These are phyloP conservation scores for Daphne laureola DNA, from an alignment of 441 rosid genomes.

Conservation along the genomic window DNA sequence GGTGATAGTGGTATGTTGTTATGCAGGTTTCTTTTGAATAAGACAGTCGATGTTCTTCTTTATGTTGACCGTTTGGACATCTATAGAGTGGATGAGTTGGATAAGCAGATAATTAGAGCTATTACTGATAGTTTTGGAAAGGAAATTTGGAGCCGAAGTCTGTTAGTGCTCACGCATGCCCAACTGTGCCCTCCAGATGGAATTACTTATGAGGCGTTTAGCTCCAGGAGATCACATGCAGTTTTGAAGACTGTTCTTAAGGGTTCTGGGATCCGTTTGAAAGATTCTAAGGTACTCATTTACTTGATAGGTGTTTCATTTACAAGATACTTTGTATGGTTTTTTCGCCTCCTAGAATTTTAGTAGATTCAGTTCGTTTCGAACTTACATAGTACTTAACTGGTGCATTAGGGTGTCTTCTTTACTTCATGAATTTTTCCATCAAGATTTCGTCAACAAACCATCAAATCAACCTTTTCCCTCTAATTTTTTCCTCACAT, in stretches of 20 bases:
- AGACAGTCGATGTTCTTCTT: constrained; percentile 74
- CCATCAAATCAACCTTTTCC: too few relatives aligned
- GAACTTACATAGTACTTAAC: too few relatives aligned
- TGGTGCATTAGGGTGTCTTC: too few relatives aligned
- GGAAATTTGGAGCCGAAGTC: constrained; percentile 71
- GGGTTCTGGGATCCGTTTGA: constrained; percentile 56
- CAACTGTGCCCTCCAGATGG: constrained; percentile 87
- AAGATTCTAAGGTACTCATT: constrained; percentile 46
- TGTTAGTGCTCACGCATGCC: constrained; percentile 88
- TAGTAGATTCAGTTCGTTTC: too few relatives aligned
- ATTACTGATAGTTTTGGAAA: constrained; percentile 76
- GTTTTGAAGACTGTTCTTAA: constrained; percentile 47
- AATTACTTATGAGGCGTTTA: constrained; percentile 56
- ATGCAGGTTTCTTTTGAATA: constrained; percentile 81
- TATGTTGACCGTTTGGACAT: constrained; percentile 89
- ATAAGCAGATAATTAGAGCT: constrained; percentile 68
- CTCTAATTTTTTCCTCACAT: too few relatives aligned
- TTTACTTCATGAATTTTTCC: too few relatives aligned
- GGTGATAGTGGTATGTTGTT: not conserved
- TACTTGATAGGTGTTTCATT: constrained; percentile 5
- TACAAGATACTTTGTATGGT: constrained; percentile 2
- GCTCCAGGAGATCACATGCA: constrained; percentile 68
- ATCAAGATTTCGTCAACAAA: too few relatives aligned
- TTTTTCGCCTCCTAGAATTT: too few relatives aligned
- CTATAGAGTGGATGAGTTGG: constrained; percentile 94